These are phyloP conservation scores for Coemansia sp. DNA, from an alignment of 192 early-diverging fungal genomes.

Conservation along the genomic window DNA sequence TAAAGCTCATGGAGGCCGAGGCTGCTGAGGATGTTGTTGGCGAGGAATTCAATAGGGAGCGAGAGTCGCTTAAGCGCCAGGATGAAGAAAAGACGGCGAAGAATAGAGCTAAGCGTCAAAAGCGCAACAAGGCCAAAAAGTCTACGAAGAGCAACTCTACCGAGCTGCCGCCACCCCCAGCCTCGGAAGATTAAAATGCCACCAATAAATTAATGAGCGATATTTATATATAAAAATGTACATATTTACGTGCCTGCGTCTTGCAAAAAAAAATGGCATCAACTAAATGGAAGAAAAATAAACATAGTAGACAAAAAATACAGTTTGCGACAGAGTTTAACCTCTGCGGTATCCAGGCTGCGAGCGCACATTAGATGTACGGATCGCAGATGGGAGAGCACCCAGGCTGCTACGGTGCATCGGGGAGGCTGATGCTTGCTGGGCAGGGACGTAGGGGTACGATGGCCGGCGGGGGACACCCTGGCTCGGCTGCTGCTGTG, in stretches of 20 bases:
- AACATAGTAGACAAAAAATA: constrained; percentile 7
- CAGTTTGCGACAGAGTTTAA: background rate
- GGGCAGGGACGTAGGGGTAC: background rate
- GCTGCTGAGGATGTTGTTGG: constrained; percentile 60
- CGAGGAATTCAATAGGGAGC: constrained; percentile 64
- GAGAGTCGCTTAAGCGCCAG: constrained; percentile 62
- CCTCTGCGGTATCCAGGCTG: constrained; percentile 20
- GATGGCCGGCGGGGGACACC: background rate
- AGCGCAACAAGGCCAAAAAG: constrained; percentile 62
- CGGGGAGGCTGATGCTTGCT: constrained; percentile 6
- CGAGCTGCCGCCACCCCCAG: background rate
- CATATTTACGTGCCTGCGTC: background rate
- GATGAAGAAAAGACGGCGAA: constrained; percentile 90
- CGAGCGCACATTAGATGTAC: constrained; percentile 24
- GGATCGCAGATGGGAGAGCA: constrained; percentile 17
- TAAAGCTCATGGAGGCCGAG: constrained; percentile 74
- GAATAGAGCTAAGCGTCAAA: constrained; percentile 82
- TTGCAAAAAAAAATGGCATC: background rate
- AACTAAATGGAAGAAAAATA: background rate
- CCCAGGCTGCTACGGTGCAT: constrained; percentile 26
- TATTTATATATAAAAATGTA: constrained; percentile 6
- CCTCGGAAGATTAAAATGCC: background rate
- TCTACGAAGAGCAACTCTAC: constrained; percentile 19
- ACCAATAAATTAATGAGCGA: background rate
- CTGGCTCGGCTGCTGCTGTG: background rate